Evolutionary conservation across 805 yeast genomes (phyloP).

Genomic region (Yamadazyma endophytica): DNA sequence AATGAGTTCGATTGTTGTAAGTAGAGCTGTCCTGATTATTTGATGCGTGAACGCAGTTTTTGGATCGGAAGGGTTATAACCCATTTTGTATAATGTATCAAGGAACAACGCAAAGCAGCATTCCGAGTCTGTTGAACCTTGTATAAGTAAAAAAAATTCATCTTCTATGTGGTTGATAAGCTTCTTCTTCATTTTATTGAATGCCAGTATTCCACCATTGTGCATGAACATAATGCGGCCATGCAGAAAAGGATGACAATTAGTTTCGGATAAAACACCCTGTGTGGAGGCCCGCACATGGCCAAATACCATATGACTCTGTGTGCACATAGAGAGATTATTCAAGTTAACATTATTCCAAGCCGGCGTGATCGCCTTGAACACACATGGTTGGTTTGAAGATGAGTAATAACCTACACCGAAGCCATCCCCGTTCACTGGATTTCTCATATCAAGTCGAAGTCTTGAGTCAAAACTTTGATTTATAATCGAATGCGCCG

Average conservation of each 20-base stretch:
- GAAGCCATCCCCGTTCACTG: conserved; percentile 97
- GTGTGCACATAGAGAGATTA: conserved; percentile 81
- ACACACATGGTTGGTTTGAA: conserved; percentile 77
- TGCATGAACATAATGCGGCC: conserved; percentile 95
- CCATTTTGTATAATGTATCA: conserved; percentile 71
- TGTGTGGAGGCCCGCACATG: conserved; percentile 96
- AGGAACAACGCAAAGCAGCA: conserved; percentile 88
- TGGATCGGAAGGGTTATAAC: conserved; percentile 57
- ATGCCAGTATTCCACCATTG: conserved; percentile 84
- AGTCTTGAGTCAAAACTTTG: conserved; percentile 91
- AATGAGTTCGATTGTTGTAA: conserved; percentile 68
- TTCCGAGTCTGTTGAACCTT: conserved; percentile 95
- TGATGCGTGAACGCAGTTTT: conserved; percentile 43
- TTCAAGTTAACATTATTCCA: conserved; percentile 95
- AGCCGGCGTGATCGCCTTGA: conserved; percentile 95
- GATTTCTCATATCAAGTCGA: conserved; percentile 82
- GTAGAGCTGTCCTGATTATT: conserved; percentile 61
- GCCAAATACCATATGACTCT: conserved; percentile 80
- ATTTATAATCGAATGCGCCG: conserved; percentile 95
- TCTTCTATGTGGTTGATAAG: conserved; percentile 73
- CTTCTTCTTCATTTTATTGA: conserved; percentile 66
- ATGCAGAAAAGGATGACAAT: conserved; percentile 93
- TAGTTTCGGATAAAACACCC: conserved; percentile 90
- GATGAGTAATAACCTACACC: conserved; percentile 85
- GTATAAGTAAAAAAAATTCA: conserved; percentile 72